Base-by-base conservation (phyloP, 495 filamentous ascomycete genomes). In the Daldinia bambusicola region DNA sequence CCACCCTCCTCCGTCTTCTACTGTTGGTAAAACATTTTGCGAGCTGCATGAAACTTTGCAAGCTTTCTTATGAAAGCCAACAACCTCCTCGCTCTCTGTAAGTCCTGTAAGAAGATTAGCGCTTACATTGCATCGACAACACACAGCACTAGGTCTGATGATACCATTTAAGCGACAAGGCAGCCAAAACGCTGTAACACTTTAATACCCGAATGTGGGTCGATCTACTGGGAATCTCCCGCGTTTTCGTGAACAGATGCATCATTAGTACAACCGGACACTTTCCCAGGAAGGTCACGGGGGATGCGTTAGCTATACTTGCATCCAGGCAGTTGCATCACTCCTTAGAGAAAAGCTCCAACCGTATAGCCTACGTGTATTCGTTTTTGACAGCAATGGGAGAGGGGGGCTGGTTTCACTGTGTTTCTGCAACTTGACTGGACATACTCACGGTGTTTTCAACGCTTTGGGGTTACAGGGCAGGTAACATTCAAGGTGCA, bases 41-140 rank as follows among this genome's bases (percentile, higher is more conserved):
- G 52, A 53, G 51, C 36, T 55, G 32, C 10, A 45, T 40, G 53
- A 61, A 41, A 12, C 50, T 51, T 43, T 64, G 41, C 26, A 45
- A 31, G 20, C 22, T 58, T 70, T 43, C 40, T 59, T 48, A 62
- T 62, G 16, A 30, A 53, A 60, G 63, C 48, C 55, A 56, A 58
- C 52, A 43, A 52, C 67, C 55, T 60, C 58, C 7, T 63, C 52
- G 22, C 43, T 37, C 45, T 67, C 67, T 67, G 67, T 59, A 56
- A 31, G 55, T n/a, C 18, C 67, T 66, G 32, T 45, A 73, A 55
- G 57, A 61, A 61, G 58, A 36, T 55, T 74, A 74, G 71, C 40
- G 71, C 71, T 74, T 74, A 74, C 71, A 63, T 48, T 57, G 71
- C 63, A 62, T 70, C 66, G 60, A 67, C 67, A 70, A 67, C 67